phyloP scores from a whole-genome alignment of 768 basidiomycete species.

The Tremella fuciformis region DNA sequence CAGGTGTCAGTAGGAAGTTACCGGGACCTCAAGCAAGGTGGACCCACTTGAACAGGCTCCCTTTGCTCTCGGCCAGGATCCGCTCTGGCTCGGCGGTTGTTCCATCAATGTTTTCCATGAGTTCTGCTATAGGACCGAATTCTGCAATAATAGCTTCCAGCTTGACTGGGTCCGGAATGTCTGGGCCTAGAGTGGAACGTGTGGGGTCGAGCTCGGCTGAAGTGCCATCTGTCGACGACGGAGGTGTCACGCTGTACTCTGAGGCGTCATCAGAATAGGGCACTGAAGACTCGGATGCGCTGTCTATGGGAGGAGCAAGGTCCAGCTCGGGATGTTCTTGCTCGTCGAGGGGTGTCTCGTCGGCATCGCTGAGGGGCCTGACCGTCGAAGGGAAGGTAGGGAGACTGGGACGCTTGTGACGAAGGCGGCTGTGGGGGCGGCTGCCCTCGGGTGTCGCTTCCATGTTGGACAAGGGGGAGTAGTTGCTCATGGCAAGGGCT shows the following conservation, averaged over 20 bases:
- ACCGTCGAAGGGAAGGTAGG: constrained; percentile 3
- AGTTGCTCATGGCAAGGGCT: constrained; percentile 25
- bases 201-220: constrained; percentile 8
- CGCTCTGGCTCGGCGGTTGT: constrained; percentile 53
- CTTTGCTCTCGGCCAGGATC: constrained; percentile 60
- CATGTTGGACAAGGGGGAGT: constrained; percentile 11
- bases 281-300: background rate
- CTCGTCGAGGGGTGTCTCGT: background rate
- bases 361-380: background rate
- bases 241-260: background rate
- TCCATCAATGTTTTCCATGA: constrained; percentile 32
- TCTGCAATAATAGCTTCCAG: constrained; percentile 59
- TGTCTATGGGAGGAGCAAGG: constrained; percentile 3
- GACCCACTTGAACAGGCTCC: constrained; percentile 51
- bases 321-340: constrained; percentile 8
- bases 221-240: background rate
- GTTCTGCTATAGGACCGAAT: constrained; percentile 58
- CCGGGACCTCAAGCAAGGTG: background rate
- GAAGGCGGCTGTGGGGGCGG: background rate
- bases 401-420: constrained; percentile 9
- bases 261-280: background rate
- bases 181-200: constrained; percentile 13
- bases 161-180: constrained; percentile 57
- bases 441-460: background rate
- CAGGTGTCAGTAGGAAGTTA: constrained; percentile 8